A percentile compares a stretch with the other conserved stretches of the same genome.
Conservation (phyloP, 192 early-diverging fungal species). For the Mortierella alpina region DNA sequence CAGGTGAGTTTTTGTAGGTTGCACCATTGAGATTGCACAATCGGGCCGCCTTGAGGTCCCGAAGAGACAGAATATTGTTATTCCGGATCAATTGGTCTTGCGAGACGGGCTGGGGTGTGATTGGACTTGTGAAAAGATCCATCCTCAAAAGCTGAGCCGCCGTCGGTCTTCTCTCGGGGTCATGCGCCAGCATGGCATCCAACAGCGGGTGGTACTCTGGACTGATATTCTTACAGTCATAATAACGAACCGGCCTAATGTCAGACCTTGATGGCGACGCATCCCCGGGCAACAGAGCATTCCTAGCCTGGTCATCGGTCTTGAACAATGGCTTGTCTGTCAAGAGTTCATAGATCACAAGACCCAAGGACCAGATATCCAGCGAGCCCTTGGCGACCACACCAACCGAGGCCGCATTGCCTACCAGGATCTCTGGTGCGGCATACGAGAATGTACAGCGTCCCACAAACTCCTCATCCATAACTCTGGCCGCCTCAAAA, state of each 20-base stretch:
- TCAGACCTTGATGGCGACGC: not conserved
- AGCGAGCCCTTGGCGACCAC: constrained; percentile 53
- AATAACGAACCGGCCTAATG: constrained; percentile 31
- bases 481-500: constrained; percentile 63
- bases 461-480: constrained; percentile 61
- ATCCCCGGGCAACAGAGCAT: constrained; percentile 6
- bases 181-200: constrained; percentile 38
- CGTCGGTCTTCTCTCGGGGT: constrained; percentile 24
- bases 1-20: not conserved
- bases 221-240: constrained; percentile 17
- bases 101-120: constrained; percentile 1
- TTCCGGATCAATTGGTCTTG: constrained; percentile 30
- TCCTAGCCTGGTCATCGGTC: constrained; percentile 41
- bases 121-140: constrained; percentile 33
- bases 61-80: constrained; percentile 33
- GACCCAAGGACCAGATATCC: constrained; percentile 62
- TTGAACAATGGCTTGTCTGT: constrained; percentile 39
- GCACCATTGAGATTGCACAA: constrained; percentile 18
- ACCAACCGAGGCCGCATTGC: constrained; percentile 42
- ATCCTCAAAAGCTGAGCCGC: constrained; percentile 31
- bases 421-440: constrained; percentile 55
- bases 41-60: constrained; percentile 33
- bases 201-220: constrained; percentile 21
- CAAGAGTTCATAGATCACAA: constrained; percentile 57
- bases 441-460: constrained; percentile 62